Evolutionary conservation across 192 early-diverging fungal species (phyloP).

Genomic region (Backusella westeae): DNA sequence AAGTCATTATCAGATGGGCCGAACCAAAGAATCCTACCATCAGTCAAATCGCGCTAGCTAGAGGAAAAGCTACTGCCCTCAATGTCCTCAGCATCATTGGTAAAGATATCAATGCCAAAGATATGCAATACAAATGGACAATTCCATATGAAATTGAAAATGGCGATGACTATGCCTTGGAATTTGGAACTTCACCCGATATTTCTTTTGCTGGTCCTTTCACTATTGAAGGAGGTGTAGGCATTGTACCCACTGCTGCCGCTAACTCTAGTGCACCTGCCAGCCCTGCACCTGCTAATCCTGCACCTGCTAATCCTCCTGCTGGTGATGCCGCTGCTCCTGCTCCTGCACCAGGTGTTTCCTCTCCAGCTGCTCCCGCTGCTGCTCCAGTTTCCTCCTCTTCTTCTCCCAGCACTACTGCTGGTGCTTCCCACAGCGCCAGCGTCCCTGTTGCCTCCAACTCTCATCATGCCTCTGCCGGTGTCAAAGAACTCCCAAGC

Average conservation of each 20-base stretch:
- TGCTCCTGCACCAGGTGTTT: background rate
- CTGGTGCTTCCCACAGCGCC: background rate
- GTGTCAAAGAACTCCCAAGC: background rate
- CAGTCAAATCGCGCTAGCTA: slow-evolving; percentile 30
- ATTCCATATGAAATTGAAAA: slow-evolving; percentile 26
- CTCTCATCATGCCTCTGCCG: background rate
- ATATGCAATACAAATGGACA: slow-evolving; percentile 21
- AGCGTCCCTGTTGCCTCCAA: background rate
- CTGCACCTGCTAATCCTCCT: background rate
- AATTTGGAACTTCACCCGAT: slow-evolving; percentile 32
- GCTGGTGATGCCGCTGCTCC: background rate
- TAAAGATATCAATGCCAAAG: slow-evolving; percentile 22
- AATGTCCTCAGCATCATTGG: slow-evolving; percentile 24
- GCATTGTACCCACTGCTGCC: slow-evolving; percentile 1
- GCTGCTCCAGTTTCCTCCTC: background rate
- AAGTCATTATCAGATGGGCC: slow-evolving; percentile 23
- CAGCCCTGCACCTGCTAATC: background rate
- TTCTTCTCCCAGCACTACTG: background rate
- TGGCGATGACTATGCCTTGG: slow-evolving; percentile 30
- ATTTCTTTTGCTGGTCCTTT: slow-evolving; percentile 33
- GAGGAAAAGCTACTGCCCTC: slow-evolving; percentile 26
- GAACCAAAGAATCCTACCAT: slow-evolving; percentile 14
- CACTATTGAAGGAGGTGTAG: slow-evolving; percentile 24
- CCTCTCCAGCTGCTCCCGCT: background rate
- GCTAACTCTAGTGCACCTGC: background rate